Evolutionary conservation across 2,329 filamentous ascomycete species (phyloP), one percentile per base, ranked within the genome.

Genomic region (Stylonectria norvegica): DNA sequence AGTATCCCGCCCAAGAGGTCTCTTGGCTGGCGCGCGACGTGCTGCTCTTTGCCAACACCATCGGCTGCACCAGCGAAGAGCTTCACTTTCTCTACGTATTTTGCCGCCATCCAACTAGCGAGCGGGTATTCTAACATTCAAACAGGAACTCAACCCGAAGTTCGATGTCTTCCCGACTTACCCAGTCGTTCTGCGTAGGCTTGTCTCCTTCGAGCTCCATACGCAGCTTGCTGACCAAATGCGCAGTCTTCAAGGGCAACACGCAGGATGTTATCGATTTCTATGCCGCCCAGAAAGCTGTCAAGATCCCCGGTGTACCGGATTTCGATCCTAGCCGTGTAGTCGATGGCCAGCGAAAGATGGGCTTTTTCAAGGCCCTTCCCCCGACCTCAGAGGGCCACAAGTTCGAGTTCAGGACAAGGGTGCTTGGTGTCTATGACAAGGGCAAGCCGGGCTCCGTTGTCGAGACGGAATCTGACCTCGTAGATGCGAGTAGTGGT

Each of bases 81-180:
- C 79, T 95, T 59, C 89, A 95, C 62, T 95, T 91, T 62, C 82
- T 95, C 68, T 96, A 89, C 58, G 89, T 93, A 74, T 45, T 78
- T 60, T 25, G 15, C 23, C n/a, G 11, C 30, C 12, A 10, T 15
- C 4, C 28, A 12, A 5, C 12, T 18, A 22, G 38, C 45, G 36
- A 34, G 43, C 23, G 40, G 29, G n/a, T 42, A 28, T 43, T 9
- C 36, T 18, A 34, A 27, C 23, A 44, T 45, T 44, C 35, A 20
- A 34, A 1, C 50, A 91, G 87, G 90, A 96, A 69, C 78, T 94
- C 37, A 84, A 95, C 63, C 88, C 89, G 32, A 76, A 86, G 43
- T 96, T 96, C 64, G 69, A 84, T 47, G 85, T 87, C 56, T 96
- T 96, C 66, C 90, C 90, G 14, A 95, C 89, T 30, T 95, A 94